These are phyloP conservation scores for Russula compacta DNA, from an alignment of 768 basidiomycete genomes.

Conservation along the genomic window DNA sequence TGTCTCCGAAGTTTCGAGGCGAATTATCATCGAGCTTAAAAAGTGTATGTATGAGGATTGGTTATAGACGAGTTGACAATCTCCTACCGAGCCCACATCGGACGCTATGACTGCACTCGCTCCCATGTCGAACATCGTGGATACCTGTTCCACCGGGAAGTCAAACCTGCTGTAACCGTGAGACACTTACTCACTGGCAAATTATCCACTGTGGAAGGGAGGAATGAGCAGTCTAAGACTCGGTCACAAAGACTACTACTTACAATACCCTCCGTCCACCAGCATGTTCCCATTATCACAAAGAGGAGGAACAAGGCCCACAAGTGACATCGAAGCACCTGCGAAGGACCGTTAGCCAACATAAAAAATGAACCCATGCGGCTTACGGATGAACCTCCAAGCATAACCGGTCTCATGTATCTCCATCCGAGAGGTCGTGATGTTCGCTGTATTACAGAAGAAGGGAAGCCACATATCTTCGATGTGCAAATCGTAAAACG, in stretches of 20 bases:
- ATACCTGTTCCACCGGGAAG: conserved; percentile 41
- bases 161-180: background rate
- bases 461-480: conserved; percentile 99
- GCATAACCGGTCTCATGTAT: conserved; percentile 98
- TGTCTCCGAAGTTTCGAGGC: conserved; percentile 89
- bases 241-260: conserved; percentile 29
- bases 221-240: conserved; percentile 6
- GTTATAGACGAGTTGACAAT: background rate
- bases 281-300: conserved; percentile 91
- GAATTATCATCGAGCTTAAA: conserved; percentile 85
- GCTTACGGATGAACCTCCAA: conserved; percentile 83
- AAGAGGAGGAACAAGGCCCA: conserved; percentile 87
- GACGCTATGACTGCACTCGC: conserved; percentile 85
- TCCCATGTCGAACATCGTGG: conserved; percentile 87
- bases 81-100: conserved; percentile 79
- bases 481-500: conserved; percentile 90
- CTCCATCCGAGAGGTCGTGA: conserved; percentile 93
- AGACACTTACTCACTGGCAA: conserved; percentile 49
- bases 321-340: conserved; percentile 97
- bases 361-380: background rate
- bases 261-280: conserved; percentile 85
- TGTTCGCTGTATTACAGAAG: conserved; percentile 97
- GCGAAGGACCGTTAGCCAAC: background rate
- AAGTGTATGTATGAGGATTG: background rate
- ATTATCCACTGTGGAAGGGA: conserved; percentile 59